Evolutionary conservation across 805 yeast species (phyloP).

Genomic region (Saturnispora dispora): DNA sequence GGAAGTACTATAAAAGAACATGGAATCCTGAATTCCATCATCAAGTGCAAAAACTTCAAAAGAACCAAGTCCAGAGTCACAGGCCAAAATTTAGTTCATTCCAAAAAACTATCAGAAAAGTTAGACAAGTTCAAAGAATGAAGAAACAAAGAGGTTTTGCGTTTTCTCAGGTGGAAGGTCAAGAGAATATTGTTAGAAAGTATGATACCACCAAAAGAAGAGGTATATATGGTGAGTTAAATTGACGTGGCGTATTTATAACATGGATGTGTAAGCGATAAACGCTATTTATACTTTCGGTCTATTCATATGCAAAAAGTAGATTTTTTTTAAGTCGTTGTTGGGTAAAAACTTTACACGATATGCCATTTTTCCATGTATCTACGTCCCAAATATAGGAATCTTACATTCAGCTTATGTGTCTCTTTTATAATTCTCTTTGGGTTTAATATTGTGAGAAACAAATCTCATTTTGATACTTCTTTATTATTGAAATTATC

Average conservation of each 20-base stretch:
- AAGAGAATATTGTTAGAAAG: slow-evolving; percentile 82
- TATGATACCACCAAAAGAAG: slow-evolving; percentile 83
- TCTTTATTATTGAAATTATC: neutral
- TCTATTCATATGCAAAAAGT: neutral
- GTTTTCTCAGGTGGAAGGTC: slow-evolving; percentile 92
- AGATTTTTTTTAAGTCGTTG: neutral
- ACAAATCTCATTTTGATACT: neutral
- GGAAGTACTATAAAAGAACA: slow-evolving; percentile 93
- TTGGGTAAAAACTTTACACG: neutral
- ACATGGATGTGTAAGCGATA: neutral
- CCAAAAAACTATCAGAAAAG: slow-evolving; percentile 94
- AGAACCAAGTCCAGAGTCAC: slow-evolving; percentile 85
- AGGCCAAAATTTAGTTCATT: slow-evolving; percentile 95
- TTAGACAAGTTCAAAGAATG: slow-evolving; percentile 96
- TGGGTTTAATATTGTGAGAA: neutral
- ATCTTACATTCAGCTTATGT: neutral
- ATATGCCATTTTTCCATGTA: neutral
- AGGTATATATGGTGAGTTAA: slow-evolving; percentile 28
- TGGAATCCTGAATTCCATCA: slow-evolving; percentile 89
- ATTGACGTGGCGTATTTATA: slow-evolving; percentile 8
- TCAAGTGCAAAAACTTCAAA: slow-evolving; percentile 93
- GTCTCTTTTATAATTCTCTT: neutral
- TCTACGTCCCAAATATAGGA: neutral
- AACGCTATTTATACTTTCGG: neutral
- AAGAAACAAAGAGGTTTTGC: slow-evolving; percentile 98